A percentile compares a stretch with the other conserved stretches of the same genome.
These are phyloP conservation scores for Ailanthus altissimus DNA, from an alignment of 345 rosid species.

Conservation along the genomic window DNA sequence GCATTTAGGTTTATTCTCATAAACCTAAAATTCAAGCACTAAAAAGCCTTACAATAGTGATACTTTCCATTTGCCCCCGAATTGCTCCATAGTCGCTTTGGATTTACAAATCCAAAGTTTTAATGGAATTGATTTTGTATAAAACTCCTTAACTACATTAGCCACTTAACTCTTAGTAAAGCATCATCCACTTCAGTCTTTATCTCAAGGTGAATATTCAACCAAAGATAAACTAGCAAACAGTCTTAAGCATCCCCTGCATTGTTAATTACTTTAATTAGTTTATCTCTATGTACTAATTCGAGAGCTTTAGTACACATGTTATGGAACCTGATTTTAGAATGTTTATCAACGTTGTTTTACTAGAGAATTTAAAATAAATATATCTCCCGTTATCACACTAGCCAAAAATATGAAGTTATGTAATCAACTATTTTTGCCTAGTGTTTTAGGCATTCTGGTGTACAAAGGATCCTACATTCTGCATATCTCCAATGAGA, in stretches of 20 bases:
- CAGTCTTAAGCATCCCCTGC: constrained; percentile 1
- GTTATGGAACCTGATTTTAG: background rate
- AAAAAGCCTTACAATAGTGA: background rate
- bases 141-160: background rate
- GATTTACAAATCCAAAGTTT: background rate
- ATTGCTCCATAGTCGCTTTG: background rate
- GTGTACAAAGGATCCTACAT: background rate
- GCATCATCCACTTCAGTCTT: background rate
- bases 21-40: background rate
- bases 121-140: background rate
- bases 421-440: background rate
- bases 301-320: background rate
- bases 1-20: background rate
- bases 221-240: background rate
- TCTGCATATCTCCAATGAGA: background rate
- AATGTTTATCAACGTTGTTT: background rate
- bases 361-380: constrained; percentile 1
- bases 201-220: background rate
- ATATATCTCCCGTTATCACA: background rate
- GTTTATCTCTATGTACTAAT: background rate
- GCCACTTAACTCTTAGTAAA: background rate
- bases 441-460: background rate
- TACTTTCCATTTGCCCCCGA: background rate
- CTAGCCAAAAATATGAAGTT: background rate
- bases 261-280: background rate